phyloP scores from a whole-genome alignment of 2,329 filamentous ascomycete genomes.

The Sporothrix phasma region DNA sequence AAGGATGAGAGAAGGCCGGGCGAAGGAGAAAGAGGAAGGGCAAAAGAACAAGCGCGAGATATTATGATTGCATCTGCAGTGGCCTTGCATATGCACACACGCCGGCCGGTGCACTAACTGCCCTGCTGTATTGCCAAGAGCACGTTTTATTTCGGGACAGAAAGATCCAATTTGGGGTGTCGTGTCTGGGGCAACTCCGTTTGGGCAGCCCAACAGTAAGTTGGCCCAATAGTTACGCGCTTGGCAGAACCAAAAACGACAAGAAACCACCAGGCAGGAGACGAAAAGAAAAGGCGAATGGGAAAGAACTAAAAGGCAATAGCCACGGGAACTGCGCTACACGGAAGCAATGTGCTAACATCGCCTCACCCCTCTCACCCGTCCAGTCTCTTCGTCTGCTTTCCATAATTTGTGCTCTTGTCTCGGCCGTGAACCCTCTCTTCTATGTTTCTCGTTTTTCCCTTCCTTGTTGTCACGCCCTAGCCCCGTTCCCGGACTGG shows the following conservation, averaged over 20 bases:
- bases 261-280: no score
- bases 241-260: not conserved
- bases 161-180: no score
- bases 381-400: not conserved
- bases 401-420: not conserved
- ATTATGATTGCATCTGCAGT: no score
- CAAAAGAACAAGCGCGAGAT: no score
- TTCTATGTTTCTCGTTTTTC: not conserved
- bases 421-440: not conserved
- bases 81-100: not conserved
- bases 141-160: slow-evolving; percentile 3
- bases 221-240: not conserved
- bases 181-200: no score
- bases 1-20: not conserved
- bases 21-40: not conserved
- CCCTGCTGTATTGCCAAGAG: not conserved
- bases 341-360: not conserved
- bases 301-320: not conserved
- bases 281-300: no score
- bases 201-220: no score
- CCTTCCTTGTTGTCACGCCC: not conserved
- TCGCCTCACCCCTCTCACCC: not conserved
- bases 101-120: not conserved
- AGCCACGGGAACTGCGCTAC: not conserved
- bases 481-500: not conserved